A percentile compares a stretch with the other conserved stretches of the same genome.
Conservation (phyloP, 2,329 filamentous ascomycete species). For the Monosporascus sp. region DNA sequence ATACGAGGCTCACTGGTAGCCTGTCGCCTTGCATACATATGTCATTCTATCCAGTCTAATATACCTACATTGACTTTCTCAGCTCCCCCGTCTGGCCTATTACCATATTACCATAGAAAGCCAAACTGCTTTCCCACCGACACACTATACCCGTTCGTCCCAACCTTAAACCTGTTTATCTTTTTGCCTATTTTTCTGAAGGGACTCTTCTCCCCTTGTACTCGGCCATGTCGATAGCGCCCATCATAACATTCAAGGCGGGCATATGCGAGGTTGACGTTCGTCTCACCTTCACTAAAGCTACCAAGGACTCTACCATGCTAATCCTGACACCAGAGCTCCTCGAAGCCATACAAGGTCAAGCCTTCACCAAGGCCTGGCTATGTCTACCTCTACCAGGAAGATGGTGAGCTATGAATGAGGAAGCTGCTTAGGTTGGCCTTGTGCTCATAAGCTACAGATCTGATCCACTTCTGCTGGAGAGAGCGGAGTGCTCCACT, state of each 20-base stretch:
- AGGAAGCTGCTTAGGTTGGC: neutral
- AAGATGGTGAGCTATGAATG: constrained; percentile 61
- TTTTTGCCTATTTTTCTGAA: neutral
- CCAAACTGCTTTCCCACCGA: neutral
- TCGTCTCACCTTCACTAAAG: constrained; percentile 31
- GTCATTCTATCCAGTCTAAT: neutral
- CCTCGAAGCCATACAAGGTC: constrained; percentile 59
- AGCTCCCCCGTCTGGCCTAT: neutral
- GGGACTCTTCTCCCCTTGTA: neutral
- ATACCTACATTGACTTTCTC: neutral
- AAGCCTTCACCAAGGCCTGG: constrained; percentile 68
- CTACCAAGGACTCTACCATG: neutral
- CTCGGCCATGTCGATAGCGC: constrained; percentile 68
- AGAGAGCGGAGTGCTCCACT: constrained; percentile 67
- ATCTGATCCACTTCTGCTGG: constrained; percentile 97
- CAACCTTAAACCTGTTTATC: constrained; percentile 3
- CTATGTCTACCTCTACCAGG: constrained; percentile 87
- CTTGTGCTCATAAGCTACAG: constrained; percentile 35
- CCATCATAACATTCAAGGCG: constrained; percentile 94
- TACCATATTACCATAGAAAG: neutral
- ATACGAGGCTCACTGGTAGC: constrained; percentile 26
- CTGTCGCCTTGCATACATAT: constrained; percentile 14
- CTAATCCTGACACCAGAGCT: constrained; percentile 18
- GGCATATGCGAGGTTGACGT: constrained; percentile 83
- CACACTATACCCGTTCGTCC: neutral